Conservation (phyloP, 192 early-diverging fungal species). For the Coemansia sp. region DNA sequence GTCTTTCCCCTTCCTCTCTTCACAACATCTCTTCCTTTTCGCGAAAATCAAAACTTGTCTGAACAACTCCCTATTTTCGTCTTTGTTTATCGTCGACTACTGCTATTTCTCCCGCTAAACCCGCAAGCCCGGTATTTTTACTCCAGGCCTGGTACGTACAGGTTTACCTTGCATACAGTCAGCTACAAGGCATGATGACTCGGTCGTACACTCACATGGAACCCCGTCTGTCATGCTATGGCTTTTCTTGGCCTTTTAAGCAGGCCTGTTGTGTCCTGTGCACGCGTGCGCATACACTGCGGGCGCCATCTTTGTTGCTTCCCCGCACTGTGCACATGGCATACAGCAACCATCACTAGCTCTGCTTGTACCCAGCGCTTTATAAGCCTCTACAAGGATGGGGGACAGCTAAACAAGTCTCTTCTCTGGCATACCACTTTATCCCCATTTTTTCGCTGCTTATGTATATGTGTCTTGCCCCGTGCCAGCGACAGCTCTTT, state of each 20-base stretch:
- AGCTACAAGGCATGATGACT: no score
- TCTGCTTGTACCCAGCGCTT: neutral
- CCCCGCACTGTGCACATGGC: neutral
- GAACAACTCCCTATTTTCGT: neutral
- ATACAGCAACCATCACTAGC: neutral
- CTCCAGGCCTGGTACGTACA: neutral
- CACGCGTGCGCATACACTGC: neutral
- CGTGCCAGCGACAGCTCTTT: neutral
- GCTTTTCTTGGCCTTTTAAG: neutral
- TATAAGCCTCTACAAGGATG: neutral
- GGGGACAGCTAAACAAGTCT: neutral
- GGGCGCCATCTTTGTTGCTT: neutral
- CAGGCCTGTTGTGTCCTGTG: neutral
- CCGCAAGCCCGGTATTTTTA: neutral
- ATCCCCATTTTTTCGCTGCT: neutral
- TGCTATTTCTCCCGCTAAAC: neutral
- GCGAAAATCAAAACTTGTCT: neutral
- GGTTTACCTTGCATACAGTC: neutral
- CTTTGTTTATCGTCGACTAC: neutral
- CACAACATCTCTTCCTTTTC: constrained; percentile 3
- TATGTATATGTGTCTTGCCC: neutral
- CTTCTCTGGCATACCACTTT: neutral
- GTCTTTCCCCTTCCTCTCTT: neutral
- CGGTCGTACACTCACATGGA: neutral
- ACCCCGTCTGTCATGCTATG: neutral